A percentile compares a stretch with the other conserved stretches of the same genome.
These are phyloP conservation scores for Sequoiadendron giganteum DNA, from an alignment of 75 land plant species.

Conservation along the genomic window DNA sequence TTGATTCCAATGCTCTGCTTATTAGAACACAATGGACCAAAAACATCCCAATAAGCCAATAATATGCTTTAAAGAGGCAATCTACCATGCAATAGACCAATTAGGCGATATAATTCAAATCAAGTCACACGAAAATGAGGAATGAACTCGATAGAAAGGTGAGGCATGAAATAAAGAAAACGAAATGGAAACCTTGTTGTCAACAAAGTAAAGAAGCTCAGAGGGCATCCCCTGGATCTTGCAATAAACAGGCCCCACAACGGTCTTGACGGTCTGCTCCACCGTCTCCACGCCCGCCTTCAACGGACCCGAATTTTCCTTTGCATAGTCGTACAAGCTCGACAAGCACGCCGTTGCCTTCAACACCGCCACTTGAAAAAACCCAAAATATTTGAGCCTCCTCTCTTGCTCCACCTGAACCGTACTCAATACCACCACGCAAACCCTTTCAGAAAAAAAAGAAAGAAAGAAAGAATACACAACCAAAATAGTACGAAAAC, in stretches of 20 bases:
- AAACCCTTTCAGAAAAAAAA: too few relatives aligned
- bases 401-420: constrained; percentile 13
- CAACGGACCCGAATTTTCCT: constrained; percentile 85
- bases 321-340: constrained; percentile 67
- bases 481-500: too few relatives aligned
- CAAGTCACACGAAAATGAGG: too few relatives aligned
- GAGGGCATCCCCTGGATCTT: constrained; percentile 65
- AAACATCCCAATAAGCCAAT: too few relatives aligned
- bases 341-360: constrained; percentile 45
- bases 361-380: constrained; percentile 57
- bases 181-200: constrained; percentile 55
- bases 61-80: too few relatives aligned
- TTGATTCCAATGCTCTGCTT: too few relatives aligned
- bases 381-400: constrained; percentile 70
- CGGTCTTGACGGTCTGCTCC: constrained; percentile 81
- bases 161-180: too few relatives aligned
- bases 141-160: too few relatives aligned
- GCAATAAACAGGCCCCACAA: constrained; percentile 75
- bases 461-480: too few relatives aligned
- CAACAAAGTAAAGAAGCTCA: constrained; percentile 69
- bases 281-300: constrained; percentile 74
- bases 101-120: too few relatives aligned
- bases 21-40: too few relatives aligned
- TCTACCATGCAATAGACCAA: too few relatives aligned
- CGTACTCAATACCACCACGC: neutral